Evolutionary conservation across 1,284 basidiomycete genomes (phyloP).

Genomic region (Sphaerobolus stellatus): DNA sequence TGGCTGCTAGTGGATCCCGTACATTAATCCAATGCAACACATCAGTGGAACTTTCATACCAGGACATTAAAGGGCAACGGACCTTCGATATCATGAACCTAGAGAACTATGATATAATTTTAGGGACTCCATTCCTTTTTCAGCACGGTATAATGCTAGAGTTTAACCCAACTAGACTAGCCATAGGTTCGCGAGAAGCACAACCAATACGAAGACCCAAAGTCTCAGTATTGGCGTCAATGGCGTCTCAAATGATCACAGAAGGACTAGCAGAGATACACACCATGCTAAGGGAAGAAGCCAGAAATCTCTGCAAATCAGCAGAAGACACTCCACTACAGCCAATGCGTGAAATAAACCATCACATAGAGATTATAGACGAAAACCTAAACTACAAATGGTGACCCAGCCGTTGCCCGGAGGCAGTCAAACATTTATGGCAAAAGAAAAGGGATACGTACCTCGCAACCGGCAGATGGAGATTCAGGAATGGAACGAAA

Average conservation of each 20-base stretch:
- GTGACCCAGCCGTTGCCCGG: slow-evolving; percentile 29
- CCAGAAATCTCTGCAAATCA: slow-evolving; percentile 23
- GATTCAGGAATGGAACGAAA: slow-evolving; percentile 24
- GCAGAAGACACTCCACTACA: slow-evolving; percentile 29
- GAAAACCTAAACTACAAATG: slow-evolving; percentile 27
- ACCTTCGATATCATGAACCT: slow-evolving; percentile 34
- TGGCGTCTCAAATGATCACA: no score
- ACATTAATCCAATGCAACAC: slow-evolving; percentile 2
- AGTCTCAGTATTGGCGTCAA: slow-evolving; percentile 17
- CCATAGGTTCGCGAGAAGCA: slow-evolving; percentile 18
- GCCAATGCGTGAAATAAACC: slow-evolving; percentile 33
- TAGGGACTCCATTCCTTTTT: slow-evolving; percentile 31
- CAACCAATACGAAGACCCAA: slow-evolving; percentile 22
- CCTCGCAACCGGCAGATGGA: slow-evolving; percentile 30
- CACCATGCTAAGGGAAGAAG: no score
- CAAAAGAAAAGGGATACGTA: slow-evolving; percentile 29
- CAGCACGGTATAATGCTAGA: slow-evolving; percentile 25
- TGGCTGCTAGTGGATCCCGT: slow-evolving; percentile 3
- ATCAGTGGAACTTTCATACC: not conserved
- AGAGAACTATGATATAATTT: slow-evolving; percentile 31
- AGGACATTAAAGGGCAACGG: slow-evolving; percentile 6
- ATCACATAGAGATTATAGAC: slow-evolving; percentile 35
- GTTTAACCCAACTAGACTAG: slow-evolving; percentile 19
- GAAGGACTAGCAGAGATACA: no score
- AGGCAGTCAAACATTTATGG: slow-evolving; percentile 29